Conservation (phyloP, 768 basidiomycete species). For the Mycena latifolia region DNA sequence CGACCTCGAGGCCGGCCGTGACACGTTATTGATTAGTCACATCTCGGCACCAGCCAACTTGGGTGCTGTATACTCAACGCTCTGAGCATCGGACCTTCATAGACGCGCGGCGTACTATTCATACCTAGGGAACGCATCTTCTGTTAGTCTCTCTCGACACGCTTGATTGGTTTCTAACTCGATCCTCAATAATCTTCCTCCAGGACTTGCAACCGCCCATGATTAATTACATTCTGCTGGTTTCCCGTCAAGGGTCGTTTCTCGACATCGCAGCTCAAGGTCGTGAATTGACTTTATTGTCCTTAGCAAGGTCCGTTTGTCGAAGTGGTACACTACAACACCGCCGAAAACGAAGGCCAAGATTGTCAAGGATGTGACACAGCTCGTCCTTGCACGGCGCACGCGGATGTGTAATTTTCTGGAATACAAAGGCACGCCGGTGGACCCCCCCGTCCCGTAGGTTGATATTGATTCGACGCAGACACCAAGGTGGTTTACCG, state of each 20-base stretch:
- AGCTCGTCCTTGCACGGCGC: slow-evolving; percentile 84
- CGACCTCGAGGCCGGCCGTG: too few relatives aligned
- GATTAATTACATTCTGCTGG: slow-evolving; percentile 87
- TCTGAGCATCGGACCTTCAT: too few relatives aligned
- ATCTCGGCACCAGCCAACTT: too few relatives aligned
- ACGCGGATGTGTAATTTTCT: slow-evolving; percentile 91
- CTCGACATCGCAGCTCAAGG: neutral
- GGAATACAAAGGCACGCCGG: slow-evolving; percentile 80
- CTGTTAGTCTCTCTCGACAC: too few relatives aligned
- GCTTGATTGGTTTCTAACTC: too few relatives aligned
- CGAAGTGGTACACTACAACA: slow-evolving; percentile 91
- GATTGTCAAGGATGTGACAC: slow-evolving; percentile 92
- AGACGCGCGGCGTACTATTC: too few relatives aligned
- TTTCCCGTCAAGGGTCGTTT: slow-evolving; percentile 77
- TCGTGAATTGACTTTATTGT: slow-evolving; percentile 9
- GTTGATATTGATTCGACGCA: slow-evolving; percentile 5
- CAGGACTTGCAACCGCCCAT: slow-evolving; percentile 43
- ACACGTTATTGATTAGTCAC: too few relatives aligned
- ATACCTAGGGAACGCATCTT: too few relatives aligned
- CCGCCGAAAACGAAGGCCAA: slow-evolving; percentile 80
- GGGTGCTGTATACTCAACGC: too few relatives aligned
- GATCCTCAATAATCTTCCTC: too few relatives aligned
- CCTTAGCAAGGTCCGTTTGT: slow-evolving; percentile 79
- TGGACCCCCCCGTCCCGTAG: slow-evolving; percentile 40
- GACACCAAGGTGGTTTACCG: slow-evolving; percentile 81